Evolutionary conservation across 2,329 filamentous ascomycete genomes (phyloP), one percentile per base, ranked within the genome.

Genomic region (Talaromyces sp.): DNA sequence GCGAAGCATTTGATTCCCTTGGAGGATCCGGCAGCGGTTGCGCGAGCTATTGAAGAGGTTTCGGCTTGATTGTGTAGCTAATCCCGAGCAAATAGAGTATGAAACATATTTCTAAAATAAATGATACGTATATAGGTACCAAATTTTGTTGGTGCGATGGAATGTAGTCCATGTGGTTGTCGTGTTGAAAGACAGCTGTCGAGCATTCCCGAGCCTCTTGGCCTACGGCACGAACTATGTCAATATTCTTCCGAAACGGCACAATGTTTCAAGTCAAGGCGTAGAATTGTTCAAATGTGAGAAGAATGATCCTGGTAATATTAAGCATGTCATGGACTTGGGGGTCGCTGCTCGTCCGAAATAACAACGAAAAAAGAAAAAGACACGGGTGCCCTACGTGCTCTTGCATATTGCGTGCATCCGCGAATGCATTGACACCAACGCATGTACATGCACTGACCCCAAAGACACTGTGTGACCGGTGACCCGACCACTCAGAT

Each of bases 1-100:
- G 65, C 63, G 33, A 71, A 65, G 60, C 72, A 73, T 65, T 63
- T 74, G 45, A 60, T 74, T 60, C 72, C 71, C 0, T 65, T 74
- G 27, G 71, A 74, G 33, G 47, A 45, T 31, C 69, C 72, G 1
- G 61, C 65, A n/a, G 45, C 59, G 0, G 43, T 73, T 1, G 45
- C n/a, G 33, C 52, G 45, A 4, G 60, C 52, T 45, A 50, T 65
- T 45, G 61, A 63, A 9, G 60, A 56, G 48, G 39, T 59, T 16
- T n/a, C 24, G 22, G 9, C 16, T 27, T 19, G 8, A 45, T 22
- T n/a, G 13, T 10, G 13, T 37, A 13, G 3, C 9, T 45, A 45
- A n/a, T 45, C n/a, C 41, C 7, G 19, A 24, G 45, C 24, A 48
- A 14, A 27, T 52, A 52, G 48, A 31, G 47, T 6, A 27, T 50